A percentile compares a stretch with the other conserved stretches of the same genome.
phyloP scores from a whole-genome alignment of 192 early-diverging fungal genomes.

The Pecoramyces ruminantium region DNA sequence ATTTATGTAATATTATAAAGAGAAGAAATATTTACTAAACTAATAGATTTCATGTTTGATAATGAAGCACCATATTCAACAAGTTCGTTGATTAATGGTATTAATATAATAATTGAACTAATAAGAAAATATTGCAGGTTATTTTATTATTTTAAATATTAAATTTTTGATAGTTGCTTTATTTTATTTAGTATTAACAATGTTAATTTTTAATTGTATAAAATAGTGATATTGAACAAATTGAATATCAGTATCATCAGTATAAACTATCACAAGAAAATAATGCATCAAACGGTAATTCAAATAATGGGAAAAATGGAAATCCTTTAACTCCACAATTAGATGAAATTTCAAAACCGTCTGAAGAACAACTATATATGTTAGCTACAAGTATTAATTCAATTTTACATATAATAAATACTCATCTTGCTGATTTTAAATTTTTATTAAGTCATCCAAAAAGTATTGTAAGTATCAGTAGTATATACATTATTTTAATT shows the following conservation, averaged over 20 bases:
- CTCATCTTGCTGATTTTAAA: not conserved
- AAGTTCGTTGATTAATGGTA: constrained; percentile 84
- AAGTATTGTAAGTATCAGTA: not conserved
- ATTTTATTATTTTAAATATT: not conserved
- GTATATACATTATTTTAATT: constrained; percentile 4
- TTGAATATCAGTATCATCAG: constrained; percentile 37
- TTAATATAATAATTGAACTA: constrained; percentile 93
- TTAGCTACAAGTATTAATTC: constrained; percentile 69
- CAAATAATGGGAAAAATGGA: not conserved
- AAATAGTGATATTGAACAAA: constrained; percentile 38
- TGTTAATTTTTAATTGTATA: not conserved
- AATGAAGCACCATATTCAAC: constrained; percentile 55
- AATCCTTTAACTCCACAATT: not conserved
- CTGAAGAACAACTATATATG: constrained; percentile 11
- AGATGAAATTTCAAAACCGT: not conserved
- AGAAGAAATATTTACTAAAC: constrained; percentile 49
- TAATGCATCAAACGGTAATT: not conserved
- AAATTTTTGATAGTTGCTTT: too few species aligned
- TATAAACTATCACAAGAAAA: constrained; percentile 16
- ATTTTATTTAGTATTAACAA: too few species aligned
- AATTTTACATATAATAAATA: constrained; percentile 44
- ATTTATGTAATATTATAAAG: constrained; percentile 24
- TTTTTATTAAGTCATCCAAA: not conserved
- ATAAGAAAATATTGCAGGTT: constrained; percentile 92
- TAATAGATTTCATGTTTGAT: constrained; percentile 81